Evolutionary conservation across 2,329 filamentous ascomycete genomes (phyloP).

Genomic region (Nakataea oryzae): DNA sequence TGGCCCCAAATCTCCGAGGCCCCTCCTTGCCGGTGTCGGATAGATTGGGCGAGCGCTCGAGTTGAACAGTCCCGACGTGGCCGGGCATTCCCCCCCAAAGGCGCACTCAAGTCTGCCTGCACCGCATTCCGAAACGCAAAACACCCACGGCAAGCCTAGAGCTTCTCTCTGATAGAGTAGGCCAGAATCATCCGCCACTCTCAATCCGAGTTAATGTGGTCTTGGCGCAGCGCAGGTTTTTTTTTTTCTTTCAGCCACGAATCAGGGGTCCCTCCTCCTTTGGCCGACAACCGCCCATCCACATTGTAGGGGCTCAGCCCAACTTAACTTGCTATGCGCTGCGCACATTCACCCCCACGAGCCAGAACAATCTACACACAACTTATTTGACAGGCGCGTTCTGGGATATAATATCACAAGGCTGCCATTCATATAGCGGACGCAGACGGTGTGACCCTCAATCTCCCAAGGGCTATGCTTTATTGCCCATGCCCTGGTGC

Average conservation of each 20-base stretch:
- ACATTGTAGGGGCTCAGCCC: not conserved
- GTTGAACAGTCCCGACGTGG: not conserved
- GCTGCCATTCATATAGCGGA: not conserved
- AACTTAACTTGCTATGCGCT: too few species aligned
- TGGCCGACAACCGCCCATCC: not conserved
- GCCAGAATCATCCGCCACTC: not conserved
- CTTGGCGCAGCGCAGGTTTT: not conserved
- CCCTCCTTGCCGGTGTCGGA: not conserved
- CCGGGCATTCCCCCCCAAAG: not conserved
- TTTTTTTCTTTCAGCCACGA: not conserved
- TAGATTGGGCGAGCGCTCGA: not conserved
- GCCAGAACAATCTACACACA: not conserved
- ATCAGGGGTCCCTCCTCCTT: not conserved
- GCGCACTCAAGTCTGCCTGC: not conserved
- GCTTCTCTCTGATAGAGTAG: not conserved
- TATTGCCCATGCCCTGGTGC: not conserved
- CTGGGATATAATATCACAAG: not conserved
- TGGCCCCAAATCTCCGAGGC: not conserved
- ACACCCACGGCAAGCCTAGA: not conserved
- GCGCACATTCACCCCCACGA: not conserved
- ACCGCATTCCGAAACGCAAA: too few species aligned
- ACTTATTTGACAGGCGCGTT: not conserved
- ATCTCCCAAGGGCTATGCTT: not conserved
- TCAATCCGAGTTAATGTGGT: not conserved
- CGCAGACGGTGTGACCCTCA: too few species aligned